A percentile compares a stretch with the other conserved stretches of the same genome.
Conservation (phyloP, 805 yeast species). For the Kuraishia hungarica region DNA sequence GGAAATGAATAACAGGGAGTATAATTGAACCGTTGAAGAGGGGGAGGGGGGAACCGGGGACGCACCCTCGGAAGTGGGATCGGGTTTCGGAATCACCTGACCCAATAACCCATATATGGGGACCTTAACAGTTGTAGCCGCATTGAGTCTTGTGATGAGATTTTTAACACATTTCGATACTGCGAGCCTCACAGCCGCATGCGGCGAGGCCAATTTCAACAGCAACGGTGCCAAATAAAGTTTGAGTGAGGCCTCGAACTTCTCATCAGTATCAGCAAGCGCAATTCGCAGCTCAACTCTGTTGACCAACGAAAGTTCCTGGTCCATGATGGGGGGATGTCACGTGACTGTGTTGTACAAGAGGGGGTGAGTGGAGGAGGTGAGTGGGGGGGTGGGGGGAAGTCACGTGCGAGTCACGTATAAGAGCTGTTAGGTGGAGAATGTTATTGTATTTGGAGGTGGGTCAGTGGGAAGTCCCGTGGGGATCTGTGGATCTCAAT, state of each 20-base stretch:
- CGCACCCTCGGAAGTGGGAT: too few species aligned
- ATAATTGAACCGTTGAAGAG: slow-evolving; percentile 44
- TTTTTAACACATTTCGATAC: slow-evolving; percentile 62
- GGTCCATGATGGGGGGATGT: slow-evolving; percentile 4
- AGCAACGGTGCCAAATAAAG: slow-evolving; percentile 70
- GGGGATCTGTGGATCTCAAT: too few species aligned
- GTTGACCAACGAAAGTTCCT: slow-evolving; percentile 55
- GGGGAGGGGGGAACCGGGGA: too few species aligned
- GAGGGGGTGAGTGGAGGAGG: too few species aligned
- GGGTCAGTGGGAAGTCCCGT: too few species aligned
- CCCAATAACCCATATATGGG: slow-evolving; percentile 56
- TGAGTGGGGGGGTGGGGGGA: too few species aligned
- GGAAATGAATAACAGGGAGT: slow-evolving; percentile 57
- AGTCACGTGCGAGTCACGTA: too few species aligned
- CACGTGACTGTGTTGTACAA: not conserved
- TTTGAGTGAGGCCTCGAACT: slow-evolving; percentile 51
- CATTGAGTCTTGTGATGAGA: slow-evolving; percentile 55
- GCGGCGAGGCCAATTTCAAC: slow-evolving; percentile 67
- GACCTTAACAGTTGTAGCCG: slow-evolving; percentile 43
- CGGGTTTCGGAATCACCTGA: slow-evolving; percentile 42
- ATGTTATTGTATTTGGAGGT: too few species aligned
- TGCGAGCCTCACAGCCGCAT: slow-evolving; percentile 55
- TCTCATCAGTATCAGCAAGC: slow-evolving; percentile 58
- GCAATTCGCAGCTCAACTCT: slow-evolving; percentile 81
- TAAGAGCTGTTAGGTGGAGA: too few species aligned